These are phyloP conservation scores for Medakamo hakoo DNA, from an alignment of 139 green algal genomes.

Conservation along the genomic window DNA sequence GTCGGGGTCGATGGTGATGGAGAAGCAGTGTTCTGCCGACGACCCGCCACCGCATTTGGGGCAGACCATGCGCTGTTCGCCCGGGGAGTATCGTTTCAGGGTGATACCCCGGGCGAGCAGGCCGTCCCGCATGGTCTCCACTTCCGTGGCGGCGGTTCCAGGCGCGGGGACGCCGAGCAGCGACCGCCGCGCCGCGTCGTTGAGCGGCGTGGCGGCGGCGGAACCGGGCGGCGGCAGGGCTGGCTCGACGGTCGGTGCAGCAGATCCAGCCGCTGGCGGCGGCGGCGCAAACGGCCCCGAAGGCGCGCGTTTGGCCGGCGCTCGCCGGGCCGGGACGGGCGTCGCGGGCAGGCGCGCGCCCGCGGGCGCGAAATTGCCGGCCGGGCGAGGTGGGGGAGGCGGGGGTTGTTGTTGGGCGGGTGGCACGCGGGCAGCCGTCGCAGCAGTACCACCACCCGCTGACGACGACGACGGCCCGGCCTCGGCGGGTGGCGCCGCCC, in stretches of 20 bases:
- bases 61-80: conserved; percentile 22
- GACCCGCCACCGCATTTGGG: conserved; percentile 28
- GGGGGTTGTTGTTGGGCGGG: no score
- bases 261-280: neutral
- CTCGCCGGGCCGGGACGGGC: neutral
- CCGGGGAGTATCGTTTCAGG: conserved; percentile 17
- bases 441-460: no score
- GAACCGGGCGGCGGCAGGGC: neutral
- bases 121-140: conserved; percentile 15
- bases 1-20: conserved; percentile 24
- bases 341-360: no score
- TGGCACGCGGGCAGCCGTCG: no score
- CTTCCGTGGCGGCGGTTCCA: neutral
- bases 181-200: neutral
- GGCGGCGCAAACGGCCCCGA: neutral
- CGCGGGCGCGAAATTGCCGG: no score
- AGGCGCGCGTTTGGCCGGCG: neutral
- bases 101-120: conserved; percentile 17
- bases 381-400: no score
- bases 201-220: neutral
- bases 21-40: conserved; percentile 17
- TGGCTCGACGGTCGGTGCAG: neutral
- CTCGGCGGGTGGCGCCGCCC: no score
- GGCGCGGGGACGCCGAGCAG: neutral
- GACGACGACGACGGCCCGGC: no score